Conservation (phyloP, 106 monocot genomes). For the Xerophyta viscosa region DNA sequence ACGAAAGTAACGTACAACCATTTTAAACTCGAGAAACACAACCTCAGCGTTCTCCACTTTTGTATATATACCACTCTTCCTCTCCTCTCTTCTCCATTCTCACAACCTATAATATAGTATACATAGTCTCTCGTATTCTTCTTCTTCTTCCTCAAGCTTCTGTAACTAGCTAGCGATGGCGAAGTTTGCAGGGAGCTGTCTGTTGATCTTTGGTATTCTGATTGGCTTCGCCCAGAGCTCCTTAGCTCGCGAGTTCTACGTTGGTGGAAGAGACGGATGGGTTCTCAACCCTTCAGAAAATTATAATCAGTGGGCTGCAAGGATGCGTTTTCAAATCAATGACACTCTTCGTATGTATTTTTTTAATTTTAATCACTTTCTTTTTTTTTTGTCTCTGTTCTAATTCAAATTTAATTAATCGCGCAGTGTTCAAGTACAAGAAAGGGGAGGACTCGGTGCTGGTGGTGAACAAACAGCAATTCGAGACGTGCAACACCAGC, state of each 20-base stretch:
- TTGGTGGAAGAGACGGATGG: slow-evolving; percentile 35
- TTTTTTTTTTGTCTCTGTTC: neutral
- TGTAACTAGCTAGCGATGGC: too few species aligned
- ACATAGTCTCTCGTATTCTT: too few species aligned
- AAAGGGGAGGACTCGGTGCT: slow-evolving; percentile 20
- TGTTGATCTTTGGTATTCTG: too few species aligned
- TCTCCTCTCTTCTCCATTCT: too few species aligned
- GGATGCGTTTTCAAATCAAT: slow-evolving; percentile 10
- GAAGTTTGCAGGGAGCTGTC: too few species aligned
- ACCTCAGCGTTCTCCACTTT: too few species aligned
- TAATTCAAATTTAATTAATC: neutral
- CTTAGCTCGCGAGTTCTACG: slow-evolving; percentile 15
- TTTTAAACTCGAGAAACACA: too few species aligned
- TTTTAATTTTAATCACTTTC: neutral
- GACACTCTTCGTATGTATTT: slow-evolving; percentile 12
- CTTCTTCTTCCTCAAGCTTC: too few species aligned
- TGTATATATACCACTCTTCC: too few species aligned
- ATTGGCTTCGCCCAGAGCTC: too few species aligned
- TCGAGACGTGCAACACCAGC: slow-evolving; percentile 18
- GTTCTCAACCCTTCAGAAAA: slow-evolving; percentile 16
- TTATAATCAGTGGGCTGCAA: slow-evolving; percentile 14
- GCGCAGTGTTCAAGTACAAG: slow-evolving; percentile 28
- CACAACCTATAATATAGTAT: too few species aligned
- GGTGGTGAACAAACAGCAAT: slow-evolving; percentile 14
- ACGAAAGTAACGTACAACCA: too few species aligned